Evolutionary conservation across 345 rosid species (phyloP).

Genomic region (Gossypium ekmanianum): DNA sequence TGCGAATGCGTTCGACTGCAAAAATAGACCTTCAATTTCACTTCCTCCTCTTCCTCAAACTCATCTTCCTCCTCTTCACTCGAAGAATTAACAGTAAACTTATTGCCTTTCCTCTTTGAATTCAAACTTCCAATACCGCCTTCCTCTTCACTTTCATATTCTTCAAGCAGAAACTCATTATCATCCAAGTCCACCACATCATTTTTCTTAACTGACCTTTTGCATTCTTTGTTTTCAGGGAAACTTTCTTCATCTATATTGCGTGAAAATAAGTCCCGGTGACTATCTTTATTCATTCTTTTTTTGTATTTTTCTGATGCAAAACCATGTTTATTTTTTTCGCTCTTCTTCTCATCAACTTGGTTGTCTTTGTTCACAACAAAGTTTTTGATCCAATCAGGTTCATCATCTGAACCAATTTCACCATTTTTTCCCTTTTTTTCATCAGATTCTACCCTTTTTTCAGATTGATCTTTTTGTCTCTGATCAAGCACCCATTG

Average conservation of each 20-base stretch:
- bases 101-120: conserved; percentile 21
- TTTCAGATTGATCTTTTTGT: conserved; percentile 32
- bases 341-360: conserved; percentile 26
- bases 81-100: conserved; percentile 43
- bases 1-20: conserved; percentile 96
- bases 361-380: conserved; percentile 28
- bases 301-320: conserved; percentile 24
- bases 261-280: conserved; percentile 17
- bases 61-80: conserved; percentile 55
- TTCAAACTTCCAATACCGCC: conserved; percentile 27
- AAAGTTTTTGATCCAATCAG: conserved; percentile 78
- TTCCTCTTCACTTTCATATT: conserved; percentile 78
- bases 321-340: conserved; percentile 27
- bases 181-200: conserved; percentile 41
- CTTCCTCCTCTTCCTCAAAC: conserved; percentile 33
- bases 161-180: conserved; percentile 71
- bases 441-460: conserved; percentile 13
- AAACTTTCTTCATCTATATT: conserved; percentile 25
- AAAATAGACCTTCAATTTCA: conserved; percentile 56
- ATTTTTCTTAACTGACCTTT: conserved; percentile 23
- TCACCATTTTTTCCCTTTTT: conserved; percentile 18
- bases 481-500: conserved; percentile 76
- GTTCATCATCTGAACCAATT: conserved; percentile 56
- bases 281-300: conserved; percentile 26
- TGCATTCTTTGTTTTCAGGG: conserved; percentile 17